Evolutionary conservation across 139 green algal genomes (phyloP).

Genomic region (Micractinium conductrix): DNA sequence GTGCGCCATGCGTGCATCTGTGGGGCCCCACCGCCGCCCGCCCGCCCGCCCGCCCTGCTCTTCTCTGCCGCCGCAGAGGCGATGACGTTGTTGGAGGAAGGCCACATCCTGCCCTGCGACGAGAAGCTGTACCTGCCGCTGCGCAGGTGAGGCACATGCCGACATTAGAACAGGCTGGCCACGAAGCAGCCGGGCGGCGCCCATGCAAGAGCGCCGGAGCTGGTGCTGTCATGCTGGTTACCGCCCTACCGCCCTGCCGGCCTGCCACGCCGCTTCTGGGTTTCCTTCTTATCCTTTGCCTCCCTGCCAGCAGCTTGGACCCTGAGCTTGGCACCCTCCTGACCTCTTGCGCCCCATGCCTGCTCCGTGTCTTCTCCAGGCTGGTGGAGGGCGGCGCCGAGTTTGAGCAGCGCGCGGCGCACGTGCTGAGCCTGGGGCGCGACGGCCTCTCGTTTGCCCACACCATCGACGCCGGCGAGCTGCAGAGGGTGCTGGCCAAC

Average conservation of each 20-base stretch:
- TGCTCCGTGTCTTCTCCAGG: not conserved
- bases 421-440: conserved; percentile 1
- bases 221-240: no score
- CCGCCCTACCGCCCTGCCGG: no score
- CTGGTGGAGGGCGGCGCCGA: conserved; percentile 21
- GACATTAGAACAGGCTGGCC: no score
- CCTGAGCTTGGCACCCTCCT: not conserved
- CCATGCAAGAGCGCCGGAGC: no score
- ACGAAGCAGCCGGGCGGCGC: no score
- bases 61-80: conserved; percentile 1
- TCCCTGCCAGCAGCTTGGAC: not conserved
- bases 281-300: not conserved
- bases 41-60: not conserved
- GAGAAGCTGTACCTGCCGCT: conserved; percentile 28
- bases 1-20: no score
- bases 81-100: conserved; percentile 42
- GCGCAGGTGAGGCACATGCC: not conserved
- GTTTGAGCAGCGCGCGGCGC: conserved; percentile 33
- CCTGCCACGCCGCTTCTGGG: no score
- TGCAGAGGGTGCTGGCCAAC: conserved; percentile 52
- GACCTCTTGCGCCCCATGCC: not conserved
- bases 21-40: not conserved
- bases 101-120: conserved; percentile 43
- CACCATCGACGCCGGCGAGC: conserved; percentile 20
- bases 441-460: not conserved